Percentiles rank a stretch among this genome's conserved stretches.
phyloP scores from a whole-genome alignment of 352 stramenopile species.

The Chrysophaeum taylorii region DNA sequence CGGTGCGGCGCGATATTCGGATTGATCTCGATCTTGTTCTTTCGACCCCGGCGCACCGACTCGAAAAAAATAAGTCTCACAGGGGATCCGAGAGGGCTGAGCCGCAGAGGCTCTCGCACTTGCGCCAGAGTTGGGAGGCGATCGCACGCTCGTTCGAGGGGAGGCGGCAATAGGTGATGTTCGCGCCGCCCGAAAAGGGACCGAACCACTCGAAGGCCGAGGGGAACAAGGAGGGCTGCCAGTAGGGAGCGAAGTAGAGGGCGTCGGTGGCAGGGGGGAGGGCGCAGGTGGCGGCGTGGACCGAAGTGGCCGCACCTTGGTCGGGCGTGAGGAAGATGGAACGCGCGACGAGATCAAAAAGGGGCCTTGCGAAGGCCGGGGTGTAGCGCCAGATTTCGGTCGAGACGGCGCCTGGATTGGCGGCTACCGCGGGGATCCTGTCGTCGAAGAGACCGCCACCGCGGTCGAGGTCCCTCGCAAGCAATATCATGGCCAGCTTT shows the following conservation, averaged over 20 bases:
- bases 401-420: neutral
- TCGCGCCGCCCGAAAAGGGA: neutral
- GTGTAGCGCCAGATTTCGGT: conserved; percentile 2
- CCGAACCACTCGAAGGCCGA: conserved; percentile 2
- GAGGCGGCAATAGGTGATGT: neutral
- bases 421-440: neutral
- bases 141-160: neutral
- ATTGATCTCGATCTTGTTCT: too few species aligned
- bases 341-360: neutral
- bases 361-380: neutral
- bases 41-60: too few species aligned
- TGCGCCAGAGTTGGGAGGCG: neutral
- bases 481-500: neutral
- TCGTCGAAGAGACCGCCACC: neutral
- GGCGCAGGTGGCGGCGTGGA: neutral
- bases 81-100: too few species aligned
- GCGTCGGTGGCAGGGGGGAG: neutral
- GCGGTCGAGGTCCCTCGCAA: neutral
- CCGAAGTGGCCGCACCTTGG: neutral
- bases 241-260: conserved; percentile 1
- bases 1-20: too few species aligned
- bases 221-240: neutral
- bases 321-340: neutral
- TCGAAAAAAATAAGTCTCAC: too few species aligned
- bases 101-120: neutral